Percentiles rank a stretch among this genome's conserved stretches.
These are phyloP conservation scores for Corynespora cassiicola DNA, from an alignment of 2,329 filamentous ascomycete genomes.

Conservation along the genomic window DNA sequence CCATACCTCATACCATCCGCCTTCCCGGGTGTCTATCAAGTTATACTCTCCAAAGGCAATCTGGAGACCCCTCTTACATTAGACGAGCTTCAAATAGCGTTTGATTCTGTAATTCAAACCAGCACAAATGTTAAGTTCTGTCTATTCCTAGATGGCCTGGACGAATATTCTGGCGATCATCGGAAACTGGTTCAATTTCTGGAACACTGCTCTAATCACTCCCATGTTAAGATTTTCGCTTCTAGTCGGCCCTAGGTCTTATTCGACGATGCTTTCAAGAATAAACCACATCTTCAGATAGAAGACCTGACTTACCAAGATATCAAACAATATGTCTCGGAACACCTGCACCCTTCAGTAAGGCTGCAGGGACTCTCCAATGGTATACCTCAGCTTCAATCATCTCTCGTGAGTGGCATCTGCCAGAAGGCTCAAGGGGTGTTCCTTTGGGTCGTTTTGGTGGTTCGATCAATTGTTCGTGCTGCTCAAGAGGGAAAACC, in stretches of 20 bases:
- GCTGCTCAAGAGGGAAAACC: too few relatives aligned
- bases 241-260: conserved; percentile 13
- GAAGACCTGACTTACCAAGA: conserved; percentile 14
- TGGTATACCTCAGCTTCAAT: too few relatives aligned
- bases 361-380: too few relatives aligned
- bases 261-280: conserved; percentile 9
- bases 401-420: too few relatives aligned
- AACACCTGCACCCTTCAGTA: too few relatives aligned
- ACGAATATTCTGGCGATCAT: conserved; percentile 13
- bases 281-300: conserved; percentile 2
- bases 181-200: conserved; percentile 6
- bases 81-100: too few relatives aligned
- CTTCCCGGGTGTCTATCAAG: too few relatives aligned
- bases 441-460: conserved; percentile 12
- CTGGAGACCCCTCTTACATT: too few relatives aligned
- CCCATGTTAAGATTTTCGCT: conserved; percentile 12
- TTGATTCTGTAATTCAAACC: too few relatives aligned
- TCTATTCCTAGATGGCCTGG: conserved; percentile 24
- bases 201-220: too few relatives aligned
- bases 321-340: conserved; percentile 32
- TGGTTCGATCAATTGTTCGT: conserved; percentile 1
- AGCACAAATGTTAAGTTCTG: conserved; percentile 12
- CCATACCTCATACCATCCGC: conserved; percentile 1
- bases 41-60: too few relatives aligned
- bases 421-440: conserved; percentile 9